These are phyloP conservation scores for Botrytis fabae DNA, from an alignment of 2,329 filamentous ascomycete genomes.

Conservation along the genomic window DNA sequence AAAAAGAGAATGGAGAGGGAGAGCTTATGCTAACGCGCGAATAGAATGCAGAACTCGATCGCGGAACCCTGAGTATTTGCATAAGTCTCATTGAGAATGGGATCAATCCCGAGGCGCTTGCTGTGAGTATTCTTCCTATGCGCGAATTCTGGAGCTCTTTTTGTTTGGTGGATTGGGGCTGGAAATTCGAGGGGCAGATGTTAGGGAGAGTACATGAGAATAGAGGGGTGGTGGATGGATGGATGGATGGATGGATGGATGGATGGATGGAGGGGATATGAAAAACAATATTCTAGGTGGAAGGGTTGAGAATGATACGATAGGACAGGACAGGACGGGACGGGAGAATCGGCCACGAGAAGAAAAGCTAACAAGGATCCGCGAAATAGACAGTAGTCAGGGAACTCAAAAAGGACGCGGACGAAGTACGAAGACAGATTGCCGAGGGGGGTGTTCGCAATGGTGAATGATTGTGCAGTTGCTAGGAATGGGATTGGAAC, in stretches of 20 bases:
- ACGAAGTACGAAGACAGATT: constrained; percentile 33
- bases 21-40: constrained; percentile 7
- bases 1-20: too few species aligned
- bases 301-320: neutral
- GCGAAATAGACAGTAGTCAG: constrained; percentile 37
- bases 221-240: neutral
- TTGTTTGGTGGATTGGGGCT: too few species aligned
- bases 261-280: neutral
- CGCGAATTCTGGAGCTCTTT: neutral
- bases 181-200: neutral
- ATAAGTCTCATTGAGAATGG: constrained; percentile 97
- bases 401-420: constrained; percentile 39
- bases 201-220: constrained; percentile 7
- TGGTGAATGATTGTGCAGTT: neutral
- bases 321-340: too few species aligned
- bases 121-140: constrained; percentile 57
- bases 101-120: constrained; percentile 91
- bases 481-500: too few species aligned
- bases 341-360: neutral
- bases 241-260: constrained; percentile 11
- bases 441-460: constrained; percentile 1
- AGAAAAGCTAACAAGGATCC: neutral
- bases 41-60: constrained; percentile 91
- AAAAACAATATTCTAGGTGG: neutral
- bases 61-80: constrained; percentile 88